Percentiles rank a stretch among this genome's conserved stretches.
Evolutionary conservation across 306 rosid species (phyloP).

Genomic region (Vicia faba): DNA sequence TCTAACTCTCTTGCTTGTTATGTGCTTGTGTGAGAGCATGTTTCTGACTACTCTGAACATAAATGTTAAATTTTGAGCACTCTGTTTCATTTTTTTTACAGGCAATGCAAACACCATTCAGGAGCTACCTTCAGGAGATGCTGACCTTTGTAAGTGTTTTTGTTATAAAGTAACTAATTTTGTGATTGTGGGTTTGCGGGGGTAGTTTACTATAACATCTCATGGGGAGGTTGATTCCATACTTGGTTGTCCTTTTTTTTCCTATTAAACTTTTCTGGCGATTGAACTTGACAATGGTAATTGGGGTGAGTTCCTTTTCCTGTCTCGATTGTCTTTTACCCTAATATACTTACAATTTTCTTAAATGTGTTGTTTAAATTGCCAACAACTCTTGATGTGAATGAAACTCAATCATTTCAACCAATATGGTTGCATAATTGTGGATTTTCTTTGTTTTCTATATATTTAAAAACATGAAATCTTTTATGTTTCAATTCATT

Average conservation of each 20-base stretch:
- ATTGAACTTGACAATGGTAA: constrained; percentile 2
- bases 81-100: constrained; percentile 40
- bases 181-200: constrained; percentile 9
- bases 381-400: constrained; percentile 1
- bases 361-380: neutral
- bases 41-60: neutral
- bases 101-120: constrained; percentile 95
- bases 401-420: constrained; percentile 3
- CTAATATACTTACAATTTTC: neutral
- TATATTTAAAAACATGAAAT: neutral
- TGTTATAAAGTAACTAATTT: constrained; percentile 10
- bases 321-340: neutral
- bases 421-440: neutral
- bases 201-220: constrained; percentile 18
- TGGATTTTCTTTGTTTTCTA: neutral
- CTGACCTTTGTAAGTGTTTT: constrained; percentile 62
- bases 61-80: constrained; percentile 4
- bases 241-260: neutral
- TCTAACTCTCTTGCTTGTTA: neutral
- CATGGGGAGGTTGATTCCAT: constrained; percentile 3
- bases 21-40: neutral
- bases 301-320: neutral
- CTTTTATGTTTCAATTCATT: neutral
- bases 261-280: neutral
- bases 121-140: constrained; percentile 93